Conservation (phyloP, 768 basidiomycete species). For the Tylopilus subfusipes region DNA sequence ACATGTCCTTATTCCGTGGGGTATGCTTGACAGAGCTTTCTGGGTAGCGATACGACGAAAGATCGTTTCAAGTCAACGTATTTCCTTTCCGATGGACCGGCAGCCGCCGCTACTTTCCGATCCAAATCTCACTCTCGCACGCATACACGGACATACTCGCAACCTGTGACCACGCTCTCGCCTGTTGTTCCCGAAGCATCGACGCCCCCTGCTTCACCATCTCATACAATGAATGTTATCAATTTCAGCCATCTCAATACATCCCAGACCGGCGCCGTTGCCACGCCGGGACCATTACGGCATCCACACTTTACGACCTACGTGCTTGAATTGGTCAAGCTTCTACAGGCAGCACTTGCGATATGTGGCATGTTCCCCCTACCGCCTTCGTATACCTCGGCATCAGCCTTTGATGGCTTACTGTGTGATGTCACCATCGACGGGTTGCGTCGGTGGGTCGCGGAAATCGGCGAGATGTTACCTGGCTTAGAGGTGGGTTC, state of each 20-base stretch:
- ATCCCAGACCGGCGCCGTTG: conserved; percentile 10
- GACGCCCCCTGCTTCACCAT: conserved; percentile 21
- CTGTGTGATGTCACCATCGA: conserved; percentile 76
- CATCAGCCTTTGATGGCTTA: conserved; percentile 53
- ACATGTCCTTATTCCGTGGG: conserved; percentile 2
- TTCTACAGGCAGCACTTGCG: conserved; percentile 66
- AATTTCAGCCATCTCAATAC: conserved; percentile 14
- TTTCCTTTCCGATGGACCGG: conserved; percentile 45
- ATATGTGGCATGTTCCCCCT: conserved; percentile 66
- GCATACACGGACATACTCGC: conserved; percentile 30
- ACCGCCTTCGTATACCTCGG: conserved; percentile 8
- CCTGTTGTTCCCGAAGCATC: conserved; percentile 20
- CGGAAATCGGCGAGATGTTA: conserved; percentile 59
- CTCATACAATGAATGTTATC: conserved; percentile 19
- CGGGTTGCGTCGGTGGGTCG: conserved; percentile 65
- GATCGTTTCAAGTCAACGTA: conserved; percentile 76
- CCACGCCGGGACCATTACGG: conserved; percentile 16
- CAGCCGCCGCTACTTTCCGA: conserved; percentile 21
- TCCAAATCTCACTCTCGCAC: conserved; percentile 30
- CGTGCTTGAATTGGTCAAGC: conserved; percentile 73
- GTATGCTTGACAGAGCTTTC: conserved; percentile 8
- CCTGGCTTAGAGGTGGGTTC: conserved; percentile 55
- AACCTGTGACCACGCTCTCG: conserved; percentile 23
- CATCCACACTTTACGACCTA: conserved; percentile 53
- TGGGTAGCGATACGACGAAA: conserved; percentile 67